Base-by-base conservation (phyloP, 2,329 filamentous ascomycete species). In the Penicillium sp. region DNA sequence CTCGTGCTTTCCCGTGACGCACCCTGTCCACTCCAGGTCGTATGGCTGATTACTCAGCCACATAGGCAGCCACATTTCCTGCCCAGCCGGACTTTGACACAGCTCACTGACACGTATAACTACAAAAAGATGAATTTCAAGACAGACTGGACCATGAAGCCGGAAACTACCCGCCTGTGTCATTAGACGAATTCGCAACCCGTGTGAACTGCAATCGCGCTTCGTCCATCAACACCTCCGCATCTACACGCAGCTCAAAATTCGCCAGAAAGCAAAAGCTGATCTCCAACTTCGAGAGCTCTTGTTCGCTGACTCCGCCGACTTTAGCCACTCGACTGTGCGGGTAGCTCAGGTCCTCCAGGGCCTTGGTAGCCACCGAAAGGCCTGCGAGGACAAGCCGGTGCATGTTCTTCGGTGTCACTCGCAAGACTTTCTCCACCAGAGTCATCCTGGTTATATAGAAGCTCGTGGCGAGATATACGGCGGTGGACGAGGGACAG, bases 401-500 rank as follows among this genome's bases (percentile, higher is more conserved):
- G 64, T 98, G 91, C 46, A 87, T 84, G 48, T 94, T 97, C 41
- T 87, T 79, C 41, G 78, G 77, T 2, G 89, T 94, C 6, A 95
- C 84, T 1, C 84, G 82, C 15, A 97, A 84, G 16, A 84, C 79
- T 51, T 80, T 80, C 60, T 94, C 87, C 30, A 84, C 76, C 9
- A 91, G 81, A 0, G 84, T 86, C 28, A 97, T 75, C 16, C 84
- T 81, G 60, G 91, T 83, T 51, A 96, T 91, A 69, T 95, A 97
- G 7, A 86, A 75, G 32, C 86, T 89, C 4, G 90, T 84, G 1
- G 91, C 88, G 17, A 98, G 81, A 68, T 95, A 96, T 7, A 97
- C 91, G 16, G 84, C 91, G 0, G 90, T 89, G 47, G 87, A 94
- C 79, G 95, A 89, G 3, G 93, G 90, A 59, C 91, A 97, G 70